Evolutionary conservation across 257 asterid species (phyloP), one percentile per base, ranked within the genome.

Genomic region (Voacanga thouarsii): DNA sequence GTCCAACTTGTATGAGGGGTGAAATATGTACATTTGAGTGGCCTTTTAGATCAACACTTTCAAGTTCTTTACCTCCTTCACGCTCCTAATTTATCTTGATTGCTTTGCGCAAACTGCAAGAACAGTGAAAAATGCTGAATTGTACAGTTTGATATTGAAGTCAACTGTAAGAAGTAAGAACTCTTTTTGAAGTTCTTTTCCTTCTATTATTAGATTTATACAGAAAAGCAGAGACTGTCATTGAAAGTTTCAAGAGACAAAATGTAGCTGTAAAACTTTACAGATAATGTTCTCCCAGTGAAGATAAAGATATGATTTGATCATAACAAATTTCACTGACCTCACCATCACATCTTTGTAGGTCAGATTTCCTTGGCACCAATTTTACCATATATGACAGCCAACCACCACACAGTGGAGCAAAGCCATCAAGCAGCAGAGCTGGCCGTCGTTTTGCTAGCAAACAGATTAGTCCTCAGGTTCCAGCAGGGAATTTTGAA

Each of bases 291-390:
- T 57, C 2, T 66, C 57, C 56, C 23, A 44, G 74, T n/a, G 39
- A 44, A n/a, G 18, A 47, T 19, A 49, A 65, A 11, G 43, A 45
- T 12, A 70, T 21, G 2, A 64, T 64, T 21, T 64, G 66, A 76
- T 76, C 2, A 7, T 19, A 59, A 39, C 47, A 78, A 60, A 30
- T 23, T 47, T 57, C 26, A 59, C 69, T 33, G 57, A 79, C 14
- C 57, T 68, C 30, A 9, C 7, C 21, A n/a, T 39, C 53, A 2
- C 28, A 41, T 68, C 33, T 77, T 28, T 79, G 74, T 64, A 94
- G 99, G 85, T 92, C 98, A 55, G 97, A 95, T 85, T 95, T 95
- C 76, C 91, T 92, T 0, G 99, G 99, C 11, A 95, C 98, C 57
- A 95, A 89, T 80, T 95, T 95, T 79, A 89, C 94, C 28, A 85